These are phyloP conservation scores for Naumovozyma castellii DNA, from an alignment of 805 yeast species.

Conservation along the genomic window DNA sequence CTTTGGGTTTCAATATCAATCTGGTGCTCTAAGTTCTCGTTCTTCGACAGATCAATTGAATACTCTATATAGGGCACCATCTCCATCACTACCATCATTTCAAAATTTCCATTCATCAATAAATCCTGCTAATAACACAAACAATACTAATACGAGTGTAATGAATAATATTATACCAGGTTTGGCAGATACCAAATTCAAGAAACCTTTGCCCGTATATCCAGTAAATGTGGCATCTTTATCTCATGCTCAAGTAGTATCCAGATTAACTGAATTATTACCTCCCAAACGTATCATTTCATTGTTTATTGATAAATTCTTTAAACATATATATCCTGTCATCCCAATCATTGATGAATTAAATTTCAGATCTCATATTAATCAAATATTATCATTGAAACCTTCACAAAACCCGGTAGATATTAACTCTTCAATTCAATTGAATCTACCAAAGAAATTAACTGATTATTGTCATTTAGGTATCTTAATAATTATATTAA, in stretches of 20 bases:
- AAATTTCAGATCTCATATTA: conserved; percentile 27
- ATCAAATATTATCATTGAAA: conserved; percentile 10
- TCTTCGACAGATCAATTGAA: not conserved
- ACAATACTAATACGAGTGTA: not conserved
- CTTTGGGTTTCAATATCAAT: not conserved
- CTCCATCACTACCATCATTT: not conserved
- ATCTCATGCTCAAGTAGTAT: conserved; percentile 17
- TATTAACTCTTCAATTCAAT: conserved; percentile 13
- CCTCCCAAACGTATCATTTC: conserved; percentile 50
- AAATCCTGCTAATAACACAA: not conserved
- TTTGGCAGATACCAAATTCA: not conserved
- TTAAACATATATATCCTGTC: conserved; percentile 49
- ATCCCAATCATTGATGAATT: conserved; percentile 59
- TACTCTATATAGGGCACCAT: not conserved
- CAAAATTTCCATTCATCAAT: not conserved
- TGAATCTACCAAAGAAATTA: conserved; percentile 25
- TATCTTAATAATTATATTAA: conserved; percentile 40
- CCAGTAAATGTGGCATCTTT: conserved; percentile 1
- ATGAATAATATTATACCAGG: not conserved
- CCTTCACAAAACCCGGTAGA: conserved; percentile 2
- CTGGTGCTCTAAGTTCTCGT: not conserved
- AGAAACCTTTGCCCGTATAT: conserved; percentile 1
- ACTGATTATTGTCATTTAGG: conserved; percentile 39
- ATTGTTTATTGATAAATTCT: conserved; percentile 49
- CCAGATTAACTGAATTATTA: conserved; percentile 32